Percentiles rank a stretch among this genome's conserved stretches.
These are phyloP conservation scores for Termitomyces sp. DNA, from an alignment of 768 basidiomycete genomes.

Conservation along the genomic window DNA sequence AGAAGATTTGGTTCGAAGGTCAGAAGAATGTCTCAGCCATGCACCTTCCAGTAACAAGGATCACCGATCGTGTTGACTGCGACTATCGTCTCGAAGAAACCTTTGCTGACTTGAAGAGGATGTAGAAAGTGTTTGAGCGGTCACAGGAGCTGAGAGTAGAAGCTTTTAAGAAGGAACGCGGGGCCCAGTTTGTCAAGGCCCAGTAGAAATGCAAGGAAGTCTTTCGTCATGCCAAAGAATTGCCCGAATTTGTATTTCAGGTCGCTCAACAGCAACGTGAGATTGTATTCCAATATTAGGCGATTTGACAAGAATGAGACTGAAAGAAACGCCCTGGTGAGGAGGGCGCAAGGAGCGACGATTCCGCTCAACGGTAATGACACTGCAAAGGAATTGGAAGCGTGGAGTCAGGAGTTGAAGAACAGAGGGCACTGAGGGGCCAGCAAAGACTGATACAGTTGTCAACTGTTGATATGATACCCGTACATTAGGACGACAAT, in stretches of 20 bases:
- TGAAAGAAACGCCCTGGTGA: not conserved
- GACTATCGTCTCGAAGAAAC: too few relatives aligned
- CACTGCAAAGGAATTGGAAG: not conserved
- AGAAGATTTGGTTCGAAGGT: too few relatives aligned
- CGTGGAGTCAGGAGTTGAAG: not conserved
- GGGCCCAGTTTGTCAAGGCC: not conserved
- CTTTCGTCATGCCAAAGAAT: not conserved
- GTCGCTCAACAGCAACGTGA: not conserved
- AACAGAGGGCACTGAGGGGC: not conserved
- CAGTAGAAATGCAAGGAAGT: not conserved
- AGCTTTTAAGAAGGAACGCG: not conserved
- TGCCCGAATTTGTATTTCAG: not conserved
- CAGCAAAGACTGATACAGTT: too few relatives aligned
- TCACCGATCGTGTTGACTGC: not conserved
- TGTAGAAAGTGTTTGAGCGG: not conserved
- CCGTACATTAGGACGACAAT: too few relatives aligned
- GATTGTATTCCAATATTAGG: not conserved
- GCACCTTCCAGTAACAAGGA: not conserved
- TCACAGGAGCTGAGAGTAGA: not conserved
- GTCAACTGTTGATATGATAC: too few relatives aligned
- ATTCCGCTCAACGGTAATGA: not conserved
- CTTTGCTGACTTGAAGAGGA: not conserved
- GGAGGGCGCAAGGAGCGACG: not conserved
- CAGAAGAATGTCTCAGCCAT: too few relatives aligned
- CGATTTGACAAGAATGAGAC: not conserved